These are phyloP conservation scores for Metarhizium humberi DNA, from an alignment of 2,329 filamentous ascomycete genomes.

Conservation along the genomic window DNA sequence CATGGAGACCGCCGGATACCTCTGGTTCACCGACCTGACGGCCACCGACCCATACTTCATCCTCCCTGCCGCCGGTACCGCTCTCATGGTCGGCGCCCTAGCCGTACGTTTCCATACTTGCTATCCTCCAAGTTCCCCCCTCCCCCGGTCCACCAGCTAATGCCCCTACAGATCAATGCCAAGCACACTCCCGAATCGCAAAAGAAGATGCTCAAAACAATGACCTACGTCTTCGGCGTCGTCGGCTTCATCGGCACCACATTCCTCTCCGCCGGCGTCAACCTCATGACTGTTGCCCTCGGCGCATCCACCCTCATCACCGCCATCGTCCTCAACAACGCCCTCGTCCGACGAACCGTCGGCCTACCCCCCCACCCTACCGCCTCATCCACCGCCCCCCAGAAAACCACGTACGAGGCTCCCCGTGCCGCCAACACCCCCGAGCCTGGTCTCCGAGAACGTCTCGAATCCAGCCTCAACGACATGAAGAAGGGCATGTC, in stretches of 20 bases:
- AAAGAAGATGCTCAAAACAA: constrained; percentile 28
- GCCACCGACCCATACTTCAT: constrained; percentile 67
- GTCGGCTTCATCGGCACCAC: constrained; percentile 34
- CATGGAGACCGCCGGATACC: constrained; percentile 57
- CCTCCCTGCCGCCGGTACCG: constrained; percentile 55
- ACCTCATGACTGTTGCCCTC: constrained; percentile 37
- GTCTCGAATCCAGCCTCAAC: constrained; percentile 22
- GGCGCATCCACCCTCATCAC: constrained; percentile 27
- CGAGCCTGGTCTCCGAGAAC: constrained; percentile 18
- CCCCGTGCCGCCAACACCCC: constrained; percentile 18
- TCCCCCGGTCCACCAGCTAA: neutral
- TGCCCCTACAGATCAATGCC: constrained; percentile 22
- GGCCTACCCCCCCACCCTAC: constrained; percentile 26
- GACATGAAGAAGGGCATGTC: constrained; percentile 29
- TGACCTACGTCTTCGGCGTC: constrained; percentile 33
- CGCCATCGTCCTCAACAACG: constrained; percentile 26
- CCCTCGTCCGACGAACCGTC: constrained; percentile 26
- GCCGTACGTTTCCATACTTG: constrained; percentile 26
- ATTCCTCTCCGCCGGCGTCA: constrained; percentile 38
- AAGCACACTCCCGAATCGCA: constrained; percentile 23
- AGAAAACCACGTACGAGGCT: constrained; percentile 22
- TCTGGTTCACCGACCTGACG: constrained; percentile 76
- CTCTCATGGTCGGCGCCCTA: constrained; percentile 47
- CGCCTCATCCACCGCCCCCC: constrained; percentile 4
- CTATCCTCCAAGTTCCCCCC: too few species aligned